A percentile compares a stretch with the other conserved stretches of the same genome.
These are phyloP conservation scores for Salix suchowensis DNA, from an alignment of 345 rosid genomes.

Conservation along the genomic window DNA sequence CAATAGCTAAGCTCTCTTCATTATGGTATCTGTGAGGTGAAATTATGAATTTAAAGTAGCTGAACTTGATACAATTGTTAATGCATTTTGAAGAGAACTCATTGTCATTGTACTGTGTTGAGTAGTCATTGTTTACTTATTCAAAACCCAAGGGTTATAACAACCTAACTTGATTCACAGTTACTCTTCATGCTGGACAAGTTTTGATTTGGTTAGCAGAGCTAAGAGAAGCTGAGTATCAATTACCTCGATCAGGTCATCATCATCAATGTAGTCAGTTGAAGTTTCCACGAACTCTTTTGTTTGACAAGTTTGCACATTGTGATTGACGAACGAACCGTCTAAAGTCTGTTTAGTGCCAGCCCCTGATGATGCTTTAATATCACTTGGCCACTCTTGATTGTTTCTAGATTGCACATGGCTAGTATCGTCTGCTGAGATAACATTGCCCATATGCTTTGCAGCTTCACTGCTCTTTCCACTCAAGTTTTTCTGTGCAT, in stretches of 20 bases:
- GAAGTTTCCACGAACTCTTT: conserved; percentile 34
- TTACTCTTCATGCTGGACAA: neutral
- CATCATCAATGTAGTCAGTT: conserved; percentile 70
- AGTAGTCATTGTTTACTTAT: neutral
- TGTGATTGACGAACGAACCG: conserved; percentile 31
- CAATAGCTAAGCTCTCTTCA: neutral
- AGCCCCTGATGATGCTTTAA: conserved; percentile 27
- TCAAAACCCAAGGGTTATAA: neutral
- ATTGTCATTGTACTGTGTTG: neutral
- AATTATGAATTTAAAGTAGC: neutral
- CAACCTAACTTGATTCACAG: neutral
- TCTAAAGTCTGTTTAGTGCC: conserved; percentile 19
- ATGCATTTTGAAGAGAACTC: conserved; percentile 5
- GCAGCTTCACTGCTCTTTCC: conserved; percentile 27
- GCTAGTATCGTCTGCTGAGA: conserved; percentile 23
- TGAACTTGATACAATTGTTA: neutral
- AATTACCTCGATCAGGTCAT: conserved; percentile 75
- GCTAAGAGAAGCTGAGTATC: neutral
- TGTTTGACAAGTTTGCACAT: conserved; percentile 24
- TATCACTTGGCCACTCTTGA: conserved; percentile 19
- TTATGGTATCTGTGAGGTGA: neutral
- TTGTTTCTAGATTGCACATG: conserved; percentile 30
- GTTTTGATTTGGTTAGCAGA: neutral
- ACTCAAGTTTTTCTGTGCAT: conserved; percentile 27
- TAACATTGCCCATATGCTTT: conserved; percentile 26